Evolutionary conservation across 192 early-diverging fungal genomes (phyloP).

Genomic region (Backusella circina): DNA sequence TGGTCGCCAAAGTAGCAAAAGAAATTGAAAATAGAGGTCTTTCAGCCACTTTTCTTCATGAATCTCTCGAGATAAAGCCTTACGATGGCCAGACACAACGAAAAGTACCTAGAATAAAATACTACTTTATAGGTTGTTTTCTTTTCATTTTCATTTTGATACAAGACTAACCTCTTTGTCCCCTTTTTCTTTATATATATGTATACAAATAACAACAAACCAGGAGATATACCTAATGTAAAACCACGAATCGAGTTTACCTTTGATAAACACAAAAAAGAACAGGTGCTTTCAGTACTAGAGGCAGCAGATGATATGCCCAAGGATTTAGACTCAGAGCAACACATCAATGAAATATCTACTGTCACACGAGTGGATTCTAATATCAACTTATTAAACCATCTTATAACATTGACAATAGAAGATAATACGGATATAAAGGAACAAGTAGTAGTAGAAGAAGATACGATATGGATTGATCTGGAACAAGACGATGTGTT

Average conservation of each 20-base stretch:
- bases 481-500: slow-evolving; percentile 36
- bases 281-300: neutral
- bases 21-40: slow-evolving; percentile 57
- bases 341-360: neutral
- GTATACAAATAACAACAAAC: no score
- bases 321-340: neutral
- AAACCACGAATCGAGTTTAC: slow-evolving; percentile 12
- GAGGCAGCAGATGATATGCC: neutral
- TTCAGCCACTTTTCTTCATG: slow-evolving; percentile 25
- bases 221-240: slow-evolving; percentile 8
- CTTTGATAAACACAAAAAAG: slow-evolving; percentile 1
- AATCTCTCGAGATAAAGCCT: slow-evolving; percentile 16
- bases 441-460: neutral
- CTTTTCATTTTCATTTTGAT: neutral
- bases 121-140: slow-evolving; percentile 25
- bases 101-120: slow-evolving; percentile 19
- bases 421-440: neutral
- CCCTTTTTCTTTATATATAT: neutral
- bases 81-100: neutral
- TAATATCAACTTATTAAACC: neutral
- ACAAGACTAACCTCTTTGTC: neutral
- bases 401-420: slow-evolving; percentile 1
- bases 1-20: slow-evolving; percentile 64
- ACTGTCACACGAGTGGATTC: neutral
- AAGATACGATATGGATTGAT: slow-evolving; percentile 16